Evolutionary conservation across 129 eudicot species (phyloP), one percentile per base, ranked within the genome.

Genomic region (Heracleum sosnowskyi): DNA sequence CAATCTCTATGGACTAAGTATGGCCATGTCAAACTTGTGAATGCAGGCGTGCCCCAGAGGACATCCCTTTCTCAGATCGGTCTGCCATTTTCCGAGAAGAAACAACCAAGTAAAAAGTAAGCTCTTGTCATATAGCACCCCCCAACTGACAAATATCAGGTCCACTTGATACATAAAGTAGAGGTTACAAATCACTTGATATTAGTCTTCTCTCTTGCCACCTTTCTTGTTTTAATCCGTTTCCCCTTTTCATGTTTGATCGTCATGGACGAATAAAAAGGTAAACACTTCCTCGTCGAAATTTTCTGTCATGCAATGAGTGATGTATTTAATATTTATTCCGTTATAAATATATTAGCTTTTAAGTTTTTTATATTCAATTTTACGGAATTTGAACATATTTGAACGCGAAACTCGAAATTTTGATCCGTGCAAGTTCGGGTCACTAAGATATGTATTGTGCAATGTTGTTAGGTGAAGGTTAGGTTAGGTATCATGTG

Each of bases 101-200:
- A 57, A 57, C 66, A 57, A 24, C 66, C 66, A n/a, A 57, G 12
- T 60, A n/a, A 60, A 60, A 60, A 60, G 68, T 60, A n/a, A 57
- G 29, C 24, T n/a, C 9, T 57, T 57, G 64, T 57, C 64, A 57
- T 2, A 2, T 57, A 57, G 1, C 64, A 57, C 0, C 11, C 11
- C 62, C 62, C 4, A 22, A 53, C 11, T 5, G 2, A 53, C 62
- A 20, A 53, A 24, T 55, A 55, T 24, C 64, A 1, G 62, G 29
- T 55, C 64, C 64, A 55, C 29, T 55, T 24, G 64, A 24, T 24
- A n/a, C 68, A n/a, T 0, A n/a, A 60, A 60, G 68, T 60, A 60
- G 68, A 60, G 68, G 68, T 60, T 60, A 11, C 33, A 22, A 57
- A 7, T 57, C 31, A 57, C 28, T 55, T 55, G 22, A 47, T 22